Conservation (phyloP, 2,329 filamentous ascomycete genomes). For the Penicillium sclerotiorum region DNA sequence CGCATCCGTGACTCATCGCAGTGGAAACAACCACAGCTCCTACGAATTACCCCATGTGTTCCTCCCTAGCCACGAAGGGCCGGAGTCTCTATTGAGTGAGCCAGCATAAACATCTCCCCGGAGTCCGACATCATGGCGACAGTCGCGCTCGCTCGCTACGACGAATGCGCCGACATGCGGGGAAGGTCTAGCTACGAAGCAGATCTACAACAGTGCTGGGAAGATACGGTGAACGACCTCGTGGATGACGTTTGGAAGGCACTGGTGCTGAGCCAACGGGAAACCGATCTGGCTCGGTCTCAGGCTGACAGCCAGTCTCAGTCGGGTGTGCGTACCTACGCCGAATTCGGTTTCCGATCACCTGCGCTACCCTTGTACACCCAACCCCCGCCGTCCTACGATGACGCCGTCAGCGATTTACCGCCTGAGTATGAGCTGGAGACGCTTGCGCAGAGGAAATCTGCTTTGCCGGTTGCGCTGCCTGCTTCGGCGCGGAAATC, state of each 20-base stretch:
- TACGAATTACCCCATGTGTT: slow-evolving; percentile 20
- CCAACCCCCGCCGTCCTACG: slow-evolving; percentile 35
- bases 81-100: slow-evolving; percentile 10
- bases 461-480: slow-evolving; percentile 2
- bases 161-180: slow-evolving; percentile 4
- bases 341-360: slow-evolving; percentile 15
- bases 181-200: not conserved
- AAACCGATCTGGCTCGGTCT: not conserved
- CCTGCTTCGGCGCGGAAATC: slow-evolving; percentile 4
- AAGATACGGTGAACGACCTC: slow-evolving; percentile 7
- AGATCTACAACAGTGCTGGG: not conserved
- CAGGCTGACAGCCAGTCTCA: not conserved
- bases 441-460: slow-evolving; percentile 29
- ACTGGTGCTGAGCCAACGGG: not conserved
- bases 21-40: slow-evolving; percentile 7
- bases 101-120: slow-evolving; percentile 15
- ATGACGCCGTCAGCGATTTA: slow-evolving; percentile 35
- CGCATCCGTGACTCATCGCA: slow-evolving; percentile 7
- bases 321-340: not conserved
- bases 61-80: slow-evolving; percentile 5
- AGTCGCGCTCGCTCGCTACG: slow-evolving; percentile 6
- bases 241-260: slow-evolving; percentile 16
- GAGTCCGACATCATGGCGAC: slow-evolving; percentile 21
- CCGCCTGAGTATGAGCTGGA: slow-evolving; percentile 38
- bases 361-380: slow-evolving; percentile 24